Percentiles rank a stretch among this genome's conserved stretches.
These are phyloP conservation scores for Saturnispora bothae DNA, from an alignment of 805 yeast genomes.

Conservation along the genomic window DNA sequence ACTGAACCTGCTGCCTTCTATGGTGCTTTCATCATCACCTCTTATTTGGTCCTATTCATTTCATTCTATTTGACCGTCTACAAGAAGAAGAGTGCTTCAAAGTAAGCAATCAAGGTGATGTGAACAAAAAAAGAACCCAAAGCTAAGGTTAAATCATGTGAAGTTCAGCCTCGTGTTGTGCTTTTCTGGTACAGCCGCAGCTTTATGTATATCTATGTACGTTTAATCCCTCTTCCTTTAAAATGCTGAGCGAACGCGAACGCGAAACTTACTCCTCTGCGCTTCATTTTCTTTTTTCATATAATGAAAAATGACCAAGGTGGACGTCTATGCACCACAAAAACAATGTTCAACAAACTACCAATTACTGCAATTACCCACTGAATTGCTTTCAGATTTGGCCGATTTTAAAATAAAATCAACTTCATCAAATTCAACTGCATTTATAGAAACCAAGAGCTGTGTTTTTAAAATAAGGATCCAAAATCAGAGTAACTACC, in stretches of 20 bases:
- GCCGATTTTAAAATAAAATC: conserved; percentile 16
- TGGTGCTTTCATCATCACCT: conserved; percentile 81
- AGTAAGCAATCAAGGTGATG: too few relatives aligned
- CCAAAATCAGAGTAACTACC: not conserved
- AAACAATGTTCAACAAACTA: conserved; percentile 1
- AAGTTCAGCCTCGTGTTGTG: too few relatives aligned
- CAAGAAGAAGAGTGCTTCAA: conserved; percentile 35
- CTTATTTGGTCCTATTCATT: conserved; percentile 83
- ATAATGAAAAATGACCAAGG: too few relatives aligned
- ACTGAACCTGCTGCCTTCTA: conserved; percentile 86
- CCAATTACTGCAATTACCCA: conserved; percentile 9
- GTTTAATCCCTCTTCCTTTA: too few relatives aligned
- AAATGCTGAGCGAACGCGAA: too few relatives aligned
- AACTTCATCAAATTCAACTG: conserved; percentile 12
- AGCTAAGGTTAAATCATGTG: too few relatives aligned
- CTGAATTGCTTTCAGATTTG: conserved; percentile 1
- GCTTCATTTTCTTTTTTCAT: too few relatives aligned
- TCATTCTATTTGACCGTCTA: conserved; percentile 86
- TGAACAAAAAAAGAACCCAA: too few relatives aligned
- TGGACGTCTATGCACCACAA: conserved; percentile 21
- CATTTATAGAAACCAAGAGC: conserved; percentile 52
- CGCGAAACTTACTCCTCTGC: too few relatives aligned
- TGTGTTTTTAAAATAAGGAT: conserved; percentile 36
- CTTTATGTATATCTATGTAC: too few relatives aligned
- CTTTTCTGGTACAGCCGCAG: too few relatives aligned